phyloP scores from a whole-genome alignment of 805 yeast genomes.

The Schwanniomyces vanrijiae region DNA sequence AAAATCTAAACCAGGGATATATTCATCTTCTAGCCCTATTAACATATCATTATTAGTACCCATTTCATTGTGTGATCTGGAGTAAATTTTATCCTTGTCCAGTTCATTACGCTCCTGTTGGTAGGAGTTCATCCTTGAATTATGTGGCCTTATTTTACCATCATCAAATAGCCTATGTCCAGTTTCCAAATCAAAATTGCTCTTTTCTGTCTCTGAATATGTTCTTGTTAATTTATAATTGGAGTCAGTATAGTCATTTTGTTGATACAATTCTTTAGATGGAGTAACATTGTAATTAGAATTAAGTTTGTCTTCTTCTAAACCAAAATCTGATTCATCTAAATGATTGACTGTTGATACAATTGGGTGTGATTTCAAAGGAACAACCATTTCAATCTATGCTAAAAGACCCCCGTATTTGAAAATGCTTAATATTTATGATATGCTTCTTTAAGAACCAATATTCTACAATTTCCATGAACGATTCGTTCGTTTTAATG shows the following conservation, averaged over 20 bases:
- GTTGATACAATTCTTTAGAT: neutral
- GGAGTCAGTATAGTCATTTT: neutral
- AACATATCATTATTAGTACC: slow-evolving; percentile 16
- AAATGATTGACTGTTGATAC: slow-evolving; percentile 34
- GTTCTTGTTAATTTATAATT: slow-evolving; percentile 46
- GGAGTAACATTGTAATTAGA: neutral
- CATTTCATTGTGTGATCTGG: slow-evolving; percentile 28
- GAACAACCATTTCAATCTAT: slow-evolving; percentile 33
- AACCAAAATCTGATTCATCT: slow-evolving; percentile 13
- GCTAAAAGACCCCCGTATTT: neutral
- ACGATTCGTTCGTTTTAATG: neutral
- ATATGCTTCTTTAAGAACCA: neutral
- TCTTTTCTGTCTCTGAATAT: slow-evolving; percentile 65
- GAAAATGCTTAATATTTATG: neutral
- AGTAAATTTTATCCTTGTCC: slow-evolving; percentile 22
- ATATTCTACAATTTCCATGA: neutral
- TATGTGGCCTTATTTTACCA: slow-evolving; percentile 46
- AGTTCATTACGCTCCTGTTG: neutral
- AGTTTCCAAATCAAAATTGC: slow-evolving; percentile 54
- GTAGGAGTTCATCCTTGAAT: slow-evolving; percentile 16
- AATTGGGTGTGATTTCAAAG: slow-evolving; percentile 39
- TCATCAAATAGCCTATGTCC: slow-evolving; percentile 58
- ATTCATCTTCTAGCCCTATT: slow-evolving; percentile 70
- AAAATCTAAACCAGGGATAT: slow-evolving; percentile 70
- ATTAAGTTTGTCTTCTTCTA: neutral